Evolutionary conservation across 2,329 filamentous ascomycete species (phyloP).

Genomic region (Pseudogymnoascus sp.): DNA sequence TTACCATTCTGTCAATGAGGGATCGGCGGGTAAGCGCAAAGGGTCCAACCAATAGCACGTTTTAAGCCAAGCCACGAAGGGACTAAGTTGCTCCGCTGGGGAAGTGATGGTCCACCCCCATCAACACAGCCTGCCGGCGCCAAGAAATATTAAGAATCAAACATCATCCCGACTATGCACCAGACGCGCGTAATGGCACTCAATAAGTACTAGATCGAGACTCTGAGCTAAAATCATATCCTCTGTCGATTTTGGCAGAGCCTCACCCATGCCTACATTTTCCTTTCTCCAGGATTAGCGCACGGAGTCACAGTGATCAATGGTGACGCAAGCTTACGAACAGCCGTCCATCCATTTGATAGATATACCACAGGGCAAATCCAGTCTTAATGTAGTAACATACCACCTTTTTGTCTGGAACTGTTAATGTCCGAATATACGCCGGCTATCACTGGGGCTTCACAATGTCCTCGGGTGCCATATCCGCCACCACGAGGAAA

Average conservation of each 20-base stretch:
- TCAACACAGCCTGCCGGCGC: not conserved
- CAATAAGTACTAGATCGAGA: not conserved
- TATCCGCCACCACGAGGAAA: not conserved
- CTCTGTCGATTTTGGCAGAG: not conserved
- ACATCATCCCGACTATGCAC: not conserved
- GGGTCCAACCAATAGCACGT: not conserved
- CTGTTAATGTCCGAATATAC: not conserved
- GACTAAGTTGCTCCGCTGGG: not conserved
- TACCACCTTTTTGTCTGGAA: not conserved
- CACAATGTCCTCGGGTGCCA: not conserved
- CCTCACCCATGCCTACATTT: not conserved
- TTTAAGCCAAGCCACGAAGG: not conserved
- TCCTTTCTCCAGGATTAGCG: not conserved
- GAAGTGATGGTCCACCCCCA: not conserved
- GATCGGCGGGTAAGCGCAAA: not conserved
- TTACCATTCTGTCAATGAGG: not conserved
- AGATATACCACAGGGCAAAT: not conserved
- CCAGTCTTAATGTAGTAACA: not conserved
- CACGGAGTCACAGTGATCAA: not conserved
- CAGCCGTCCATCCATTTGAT: not conserved
- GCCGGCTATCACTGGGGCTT: not conserved
- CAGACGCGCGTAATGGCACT: not conserved
- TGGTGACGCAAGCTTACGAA: not conserved
- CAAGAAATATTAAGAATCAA: constrained; percentile 1
- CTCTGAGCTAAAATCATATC: not conserved